These are phyloP conservation scores for Cornus controversa DNA, from an alignment of 148 eudicot species.

Conservation along the genomic window DNA sequence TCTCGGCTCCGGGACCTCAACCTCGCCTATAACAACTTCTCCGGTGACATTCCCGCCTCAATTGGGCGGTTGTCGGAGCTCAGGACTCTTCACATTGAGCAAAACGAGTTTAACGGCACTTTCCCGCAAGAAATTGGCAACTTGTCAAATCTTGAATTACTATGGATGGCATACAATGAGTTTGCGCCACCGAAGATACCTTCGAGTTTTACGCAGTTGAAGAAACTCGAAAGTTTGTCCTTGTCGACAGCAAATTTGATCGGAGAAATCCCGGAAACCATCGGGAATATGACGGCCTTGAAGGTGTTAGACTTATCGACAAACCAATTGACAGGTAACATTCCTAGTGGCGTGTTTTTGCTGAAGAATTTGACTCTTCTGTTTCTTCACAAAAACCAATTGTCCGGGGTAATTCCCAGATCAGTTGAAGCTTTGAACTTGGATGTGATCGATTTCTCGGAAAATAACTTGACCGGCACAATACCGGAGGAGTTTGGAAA, in stretches of 20 bases:
- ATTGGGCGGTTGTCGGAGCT: constrained; percentile 15
- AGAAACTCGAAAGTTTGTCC: constrained; percentile 3
- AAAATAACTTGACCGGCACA: neutral
- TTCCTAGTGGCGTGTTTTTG: constrained; percentile 14
- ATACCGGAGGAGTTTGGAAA: neutral
- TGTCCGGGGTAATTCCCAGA: constrained; percentile 12
- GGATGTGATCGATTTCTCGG: neutral
- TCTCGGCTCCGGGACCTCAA: neutral
- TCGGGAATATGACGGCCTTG: neutral
- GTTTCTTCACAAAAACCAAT: constrained; percentile 8
- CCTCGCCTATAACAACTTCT: constrained; percentile 14
- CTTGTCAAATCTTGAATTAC: too few species aligned
- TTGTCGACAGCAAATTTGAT: neutral
- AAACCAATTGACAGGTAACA: constrained; percentile 10
- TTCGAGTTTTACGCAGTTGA: neutral
- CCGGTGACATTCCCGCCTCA: constrained; percentile 15
- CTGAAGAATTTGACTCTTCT: constrained; percentile 6
- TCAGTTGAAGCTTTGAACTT: neutral
- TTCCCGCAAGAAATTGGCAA: too few species aligned
- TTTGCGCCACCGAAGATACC: constrained; percentile 1
- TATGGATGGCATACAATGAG: constrained; percentile 11
- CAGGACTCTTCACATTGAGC: neutral
- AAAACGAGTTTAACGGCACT: too few species aligned
- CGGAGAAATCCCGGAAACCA: constrained; percentile 14
- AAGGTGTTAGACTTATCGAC: constrained; percentile 8